Evolutionary conservation across 208 protist species (phyloP).

Genomic region (Herpetomonas muscarum): DNA sequence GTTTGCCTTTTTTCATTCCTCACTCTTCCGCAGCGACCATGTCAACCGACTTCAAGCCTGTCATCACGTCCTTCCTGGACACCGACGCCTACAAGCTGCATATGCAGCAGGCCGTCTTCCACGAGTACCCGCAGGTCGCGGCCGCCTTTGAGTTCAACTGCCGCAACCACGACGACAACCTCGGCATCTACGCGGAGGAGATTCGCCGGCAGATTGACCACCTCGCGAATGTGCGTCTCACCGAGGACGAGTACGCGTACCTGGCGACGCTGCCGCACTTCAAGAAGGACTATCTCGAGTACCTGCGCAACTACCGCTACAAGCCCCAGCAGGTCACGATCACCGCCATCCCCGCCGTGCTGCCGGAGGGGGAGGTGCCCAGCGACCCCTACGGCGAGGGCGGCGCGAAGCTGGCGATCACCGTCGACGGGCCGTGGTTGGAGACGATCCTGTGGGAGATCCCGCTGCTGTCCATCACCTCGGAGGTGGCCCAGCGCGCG

Average conservation of each 20-base stretch:
- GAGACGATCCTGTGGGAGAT: conserved; percentile 89
- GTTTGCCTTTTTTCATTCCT: no score
- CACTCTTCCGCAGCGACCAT: conserved; percentile 1
- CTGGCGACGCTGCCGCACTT: conserved; percentile 65
- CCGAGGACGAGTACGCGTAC: conserved; percentile 67
- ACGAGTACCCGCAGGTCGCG: conserved; percentile 44
- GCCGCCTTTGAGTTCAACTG: conserved; percentile 70
- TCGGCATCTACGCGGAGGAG: conserved; percentile 60
- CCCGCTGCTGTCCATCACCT: conserved; percentile 75
- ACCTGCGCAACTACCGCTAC: conserved; percentile 74
- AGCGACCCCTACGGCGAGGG: conserved; percentile 26
- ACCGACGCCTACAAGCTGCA: conserved; percentile 89
- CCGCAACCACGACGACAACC: conserved; percentile 67
- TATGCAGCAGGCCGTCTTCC: conserved; percentile 89
- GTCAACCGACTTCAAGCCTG: conserved; percentile 29
- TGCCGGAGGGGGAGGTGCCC: background rate
- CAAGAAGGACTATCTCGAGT: conserved; percentile 73
- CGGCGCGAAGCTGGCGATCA: conserved; percentile 50
- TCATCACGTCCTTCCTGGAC: conserved; percentile 82
- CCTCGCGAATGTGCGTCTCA: conserved; percentile 41
- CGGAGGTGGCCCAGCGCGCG: conserved; percentile 63
- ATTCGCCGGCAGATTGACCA: conserved; percentile 51
- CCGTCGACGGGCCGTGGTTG: conserved; percentile 75
- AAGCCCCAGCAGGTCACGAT: conserved; percentile 75
- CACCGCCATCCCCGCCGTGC: conserved; percentile 24